These are phyloP conservation scores for Sporothrix mexicana DNA, from an alignment of 2,329 filamentous ascomycete genomes.

Conservation along the genomic window DNA sequence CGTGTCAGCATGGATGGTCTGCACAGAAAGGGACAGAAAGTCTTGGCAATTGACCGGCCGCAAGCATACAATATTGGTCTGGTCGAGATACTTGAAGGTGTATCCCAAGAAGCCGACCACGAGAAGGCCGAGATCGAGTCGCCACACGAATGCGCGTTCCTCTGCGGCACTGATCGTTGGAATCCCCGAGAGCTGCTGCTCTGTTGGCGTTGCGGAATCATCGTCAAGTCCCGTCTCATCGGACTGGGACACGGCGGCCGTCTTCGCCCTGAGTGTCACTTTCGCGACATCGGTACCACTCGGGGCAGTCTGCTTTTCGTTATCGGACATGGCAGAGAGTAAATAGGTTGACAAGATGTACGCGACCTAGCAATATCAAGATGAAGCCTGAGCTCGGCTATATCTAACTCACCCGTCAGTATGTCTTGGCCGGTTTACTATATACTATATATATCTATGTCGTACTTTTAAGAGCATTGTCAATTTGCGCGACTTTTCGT, in stretches of 20 bases:
- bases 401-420: background rate
- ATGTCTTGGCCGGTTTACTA: background rate
- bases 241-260: background rate
- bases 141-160: constrained; percentile 25
- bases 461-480: background rate
- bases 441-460: background rate
- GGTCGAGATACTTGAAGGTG: constrained; percentile 53
- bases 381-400: no score
- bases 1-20: background rate
- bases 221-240: background rate
- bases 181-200: background rate
- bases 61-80: constrained; percentile 44
- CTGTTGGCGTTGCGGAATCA: background rate
- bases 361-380: no score
- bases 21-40: background rate
- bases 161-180: background rate
- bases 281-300: background rate
- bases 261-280: background rate
- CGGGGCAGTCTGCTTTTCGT: background rate
- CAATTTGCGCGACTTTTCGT: background rate
- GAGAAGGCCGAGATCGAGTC: constrained; percentile 38
- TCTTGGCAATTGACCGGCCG: background rate
- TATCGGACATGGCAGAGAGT: constrained; percentile 13
- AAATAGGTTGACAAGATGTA: no score
- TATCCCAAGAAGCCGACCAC: constrained; percentile 50